Percentiles rank a stretch among this genome's conserved stretches.
These are phyloP conservation scores for Astraeus odoratus DNA, from an alignment of 768 basidiomycete genomes.

Conservation along the genomic window DNA sequence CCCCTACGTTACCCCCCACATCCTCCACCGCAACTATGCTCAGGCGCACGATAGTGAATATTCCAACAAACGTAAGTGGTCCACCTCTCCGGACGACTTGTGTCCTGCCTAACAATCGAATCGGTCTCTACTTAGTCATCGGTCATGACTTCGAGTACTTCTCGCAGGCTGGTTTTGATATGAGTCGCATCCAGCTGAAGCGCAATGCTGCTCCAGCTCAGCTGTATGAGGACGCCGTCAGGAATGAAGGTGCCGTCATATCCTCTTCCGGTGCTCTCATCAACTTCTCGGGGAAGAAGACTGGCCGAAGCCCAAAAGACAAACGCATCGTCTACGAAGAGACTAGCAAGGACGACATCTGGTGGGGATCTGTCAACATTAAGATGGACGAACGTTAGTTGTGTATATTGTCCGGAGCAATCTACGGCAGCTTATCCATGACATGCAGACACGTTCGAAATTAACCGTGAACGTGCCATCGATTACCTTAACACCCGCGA, in stretches of 20 bases:
- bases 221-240: slow-evolving; percentile 96
- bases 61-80: slow-evolving; percentile 47
- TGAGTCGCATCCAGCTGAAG: slow-evolving; percentile 94
- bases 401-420: no score
- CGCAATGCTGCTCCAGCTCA: slow-evolving; percentile 89
- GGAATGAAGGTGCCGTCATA: slow-evolving; percentile 98
- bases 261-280: slow-evolving; percentile 94
- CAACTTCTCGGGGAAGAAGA: slow-evolving; percentile 99
- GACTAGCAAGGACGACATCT: slow-evolving; percentile 91
- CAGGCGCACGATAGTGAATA: slow-evolving; percentile 63
- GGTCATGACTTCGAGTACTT: slow-evolving; percentile 93
- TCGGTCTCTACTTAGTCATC: slow-evolving; percentile 74
- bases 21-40: slow-evolving; percentile 82
- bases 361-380: slow-evolving; percentile 99
- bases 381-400: slow-evolving; percentile 91
- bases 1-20: slow-evolving; percentile 84
- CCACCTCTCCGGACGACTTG: slow-evolving; percentile 1
- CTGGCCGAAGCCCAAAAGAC: slow-evolving; percentile 95
- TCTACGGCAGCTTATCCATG: slow-evolving; percentile 4
- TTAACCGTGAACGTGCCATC: slow-evolving; percentile 97
- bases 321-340: slow-evolving; percentile 99
- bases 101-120: slow-evolving; percentile 7
- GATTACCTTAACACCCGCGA: slow-evolving; percentile 98
- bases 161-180: slow-evolving; percentile 98
- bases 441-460: slow-evolving; percentile 86